Percentiles rank a stretch among this genome's conserved stretches.
Conservation (phyloP, 306 rosid genomes). For the Senna siamea region DNA sequence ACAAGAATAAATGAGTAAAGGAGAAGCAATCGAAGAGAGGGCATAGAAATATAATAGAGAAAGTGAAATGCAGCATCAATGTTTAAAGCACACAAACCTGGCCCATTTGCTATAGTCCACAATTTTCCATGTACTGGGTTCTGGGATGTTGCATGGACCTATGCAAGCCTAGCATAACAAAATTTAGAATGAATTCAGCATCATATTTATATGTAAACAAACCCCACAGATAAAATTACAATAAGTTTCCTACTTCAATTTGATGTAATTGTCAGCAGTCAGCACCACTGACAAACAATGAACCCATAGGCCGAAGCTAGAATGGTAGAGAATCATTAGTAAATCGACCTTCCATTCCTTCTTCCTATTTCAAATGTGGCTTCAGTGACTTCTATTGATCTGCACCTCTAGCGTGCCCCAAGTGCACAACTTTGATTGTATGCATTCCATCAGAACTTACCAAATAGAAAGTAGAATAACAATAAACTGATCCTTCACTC, state of each 20-base stretch:
- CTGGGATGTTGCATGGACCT: conserved; percentile 82
- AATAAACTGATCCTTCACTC: too few species aligned
- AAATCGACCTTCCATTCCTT: conserved; percentile 27
- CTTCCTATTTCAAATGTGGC: conserved; percentile 3
- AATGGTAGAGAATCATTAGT: background rate
- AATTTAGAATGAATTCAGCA: background rate
- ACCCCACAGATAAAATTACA: conserved; percentile 1
- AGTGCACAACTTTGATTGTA: background rate
- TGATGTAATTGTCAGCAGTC: background rate
- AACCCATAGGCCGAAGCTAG: conserved; percentile 9
- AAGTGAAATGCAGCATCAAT: conserved; percentile 2
- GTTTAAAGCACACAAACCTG: conserved; percentile 61
- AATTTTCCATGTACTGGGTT: conserved; percentile 91
- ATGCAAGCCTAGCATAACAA: conserved; percentile 71
- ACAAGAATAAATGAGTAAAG: background rate
- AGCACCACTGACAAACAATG: background rate
- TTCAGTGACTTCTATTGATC: background rate
- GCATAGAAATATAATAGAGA: conserved; percentile 20
- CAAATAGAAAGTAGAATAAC: background rate
- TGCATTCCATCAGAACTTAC: background rate
- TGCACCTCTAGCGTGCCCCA: background rate
- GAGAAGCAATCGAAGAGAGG: background rate
- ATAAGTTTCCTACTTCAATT: background rate
- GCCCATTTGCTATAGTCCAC: conserved; percentile 95
- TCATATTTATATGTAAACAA: conserved; percentile 20